Evolutionary conservation across 108 stramenopile species (phyloP).

Genomic region (Nitzschia putrida): DNA sequence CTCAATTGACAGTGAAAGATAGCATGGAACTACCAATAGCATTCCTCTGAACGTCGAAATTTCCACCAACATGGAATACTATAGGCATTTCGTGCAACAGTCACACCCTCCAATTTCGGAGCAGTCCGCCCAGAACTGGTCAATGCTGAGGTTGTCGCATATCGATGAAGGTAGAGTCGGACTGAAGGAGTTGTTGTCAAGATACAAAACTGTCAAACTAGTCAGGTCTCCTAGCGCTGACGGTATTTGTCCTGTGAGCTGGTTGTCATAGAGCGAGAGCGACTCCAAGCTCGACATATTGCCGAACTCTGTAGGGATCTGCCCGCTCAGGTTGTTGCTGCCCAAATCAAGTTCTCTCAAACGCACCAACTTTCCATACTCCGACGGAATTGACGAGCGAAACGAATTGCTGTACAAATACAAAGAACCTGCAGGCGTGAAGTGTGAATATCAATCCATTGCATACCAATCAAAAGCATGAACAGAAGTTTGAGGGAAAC

Average conservation of each 20-base stretch:
- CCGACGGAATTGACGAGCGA: constrained; percentile 3
- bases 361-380: constrained; percentile 2
- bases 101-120: constrained; percentile 22
- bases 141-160: constrained; percentile 2
- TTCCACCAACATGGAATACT: too few species aligned
- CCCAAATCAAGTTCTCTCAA: constrained; percentile 9
- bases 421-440: background rate
- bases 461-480: background rate
- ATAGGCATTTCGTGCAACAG: constrained; percentile 20
- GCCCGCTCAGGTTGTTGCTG: constrained; percentile 5
- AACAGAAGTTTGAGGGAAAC: background rate
- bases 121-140: constrained; percentile 27
- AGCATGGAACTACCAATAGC: too few species aligned
- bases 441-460: background rate
- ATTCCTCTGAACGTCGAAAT: too few species aligned
- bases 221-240: constrained; percentile 37
- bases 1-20: too few species aligned
- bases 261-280: constrained; percentile 6
- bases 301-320: constrained; percentile 19
- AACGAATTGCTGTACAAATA: constrained; percentile 12
- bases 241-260: constrained; percentile 44
- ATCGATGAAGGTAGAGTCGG: background rate
- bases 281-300: background rate
- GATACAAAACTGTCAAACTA: constrained; percentile 17
- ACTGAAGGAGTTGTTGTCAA: constrained; percentile 5